Percentiles rank a stretch among this genome's conserved stretches.
phyloP scores from a whole-genome alignment of 495 filamentous ascomycete genomes.

The Cercophora samala region DNA sequence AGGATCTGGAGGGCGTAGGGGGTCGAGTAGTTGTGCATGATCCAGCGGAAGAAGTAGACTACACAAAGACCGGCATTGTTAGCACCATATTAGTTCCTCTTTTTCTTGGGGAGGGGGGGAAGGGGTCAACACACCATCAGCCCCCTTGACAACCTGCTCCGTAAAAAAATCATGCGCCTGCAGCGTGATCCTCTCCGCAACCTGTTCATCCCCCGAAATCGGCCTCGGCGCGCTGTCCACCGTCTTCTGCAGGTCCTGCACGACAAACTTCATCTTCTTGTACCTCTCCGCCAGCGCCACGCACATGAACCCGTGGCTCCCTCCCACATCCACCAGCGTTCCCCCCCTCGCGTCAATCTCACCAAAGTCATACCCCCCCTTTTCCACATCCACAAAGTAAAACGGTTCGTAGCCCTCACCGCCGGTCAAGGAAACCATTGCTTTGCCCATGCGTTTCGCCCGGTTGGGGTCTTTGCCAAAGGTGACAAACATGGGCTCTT shows the following conservation, averaged over 20 bases:
- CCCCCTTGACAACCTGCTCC: conserved; percentile 50
- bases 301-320: conserved; percentile 53
- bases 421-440: conserved; percentile 50
- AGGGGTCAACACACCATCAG: conserved; percentile 38
- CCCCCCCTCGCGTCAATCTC: conserved; percentile 39
- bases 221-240: conserved; percentile 44
- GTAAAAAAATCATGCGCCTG: conserved; percentile 54
- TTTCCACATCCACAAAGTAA: conserved; percentile 40
- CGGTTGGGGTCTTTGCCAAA: conserved; percentile 45
- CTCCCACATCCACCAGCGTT: conserved; percentile 55
- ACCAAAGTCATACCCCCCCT: conserved; percentile 43
- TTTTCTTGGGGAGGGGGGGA: neutral
- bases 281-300: conserved; percentile 47
- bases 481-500: conserved; percentile 51
- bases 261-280: conserved; percentile 49
- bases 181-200: conserved; percentile 44
- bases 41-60: conserved; percentile 58
- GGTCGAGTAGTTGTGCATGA: conserved; percentile 58
- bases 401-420: conserved; percentile 50
- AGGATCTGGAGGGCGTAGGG: conserved; percentile 56
- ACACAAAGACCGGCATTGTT: neutral
- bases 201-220: conserved; percentile 36
- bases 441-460: conserved; percentile 49
- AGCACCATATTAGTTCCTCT: neutral
- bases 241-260: conserved; percentile 54